Evolutionary conservation across 768 basidiomycete genomes (phyloP).

Genomic region (Coprinopsis cinerea): DNA sequence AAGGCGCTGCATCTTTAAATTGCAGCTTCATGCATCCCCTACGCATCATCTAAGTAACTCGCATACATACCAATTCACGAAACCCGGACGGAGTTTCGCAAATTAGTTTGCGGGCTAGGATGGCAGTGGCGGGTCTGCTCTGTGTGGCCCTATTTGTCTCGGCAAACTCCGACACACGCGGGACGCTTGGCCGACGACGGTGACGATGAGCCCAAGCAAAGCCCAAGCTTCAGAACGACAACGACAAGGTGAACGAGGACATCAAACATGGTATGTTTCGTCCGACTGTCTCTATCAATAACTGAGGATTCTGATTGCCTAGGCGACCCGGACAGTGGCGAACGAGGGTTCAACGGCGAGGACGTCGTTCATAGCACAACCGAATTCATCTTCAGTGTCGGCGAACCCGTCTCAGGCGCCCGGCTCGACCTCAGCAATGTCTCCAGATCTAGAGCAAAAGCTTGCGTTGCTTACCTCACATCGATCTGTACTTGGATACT

Average conservation of each 20-base stretch:
- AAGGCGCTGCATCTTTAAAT: too few species aligned
- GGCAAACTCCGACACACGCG: too few species aligned
- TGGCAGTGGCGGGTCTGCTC: too few species aligned
- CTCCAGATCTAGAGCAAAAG: slow-evolving; percentile 81
- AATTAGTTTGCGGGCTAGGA: too few species aligned
- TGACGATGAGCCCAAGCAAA: too few species aligned
- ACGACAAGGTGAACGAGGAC: neutral
- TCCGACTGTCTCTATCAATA: slow-evolving; percentile 1
- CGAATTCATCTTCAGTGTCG: neutral
- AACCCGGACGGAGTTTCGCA: too few species aligned
- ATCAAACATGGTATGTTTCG: neutral
- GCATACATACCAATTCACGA: too few species aligned
- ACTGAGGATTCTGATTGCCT: slow-evolving; percentile 1
- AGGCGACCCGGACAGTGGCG: neutral
- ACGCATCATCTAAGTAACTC: too few species aligned
- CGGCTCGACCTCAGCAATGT: slow-evolving; percentile 1
- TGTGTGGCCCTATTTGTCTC: too few species aligned
- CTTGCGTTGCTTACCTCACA: slow-evolving; percentile 72
- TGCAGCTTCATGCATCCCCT: too few species aligned
- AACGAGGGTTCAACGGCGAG: neutral
- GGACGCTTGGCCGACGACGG: too few species aligned
- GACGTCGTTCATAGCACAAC: neutral
- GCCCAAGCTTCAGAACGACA: too few species aligned
- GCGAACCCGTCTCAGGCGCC: neutral
- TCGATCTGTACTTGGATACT: slow-evolving; percentile 81